Conservation (phyloP, 176 grass and related monocot species). For the Triticum urartu region DNA sequence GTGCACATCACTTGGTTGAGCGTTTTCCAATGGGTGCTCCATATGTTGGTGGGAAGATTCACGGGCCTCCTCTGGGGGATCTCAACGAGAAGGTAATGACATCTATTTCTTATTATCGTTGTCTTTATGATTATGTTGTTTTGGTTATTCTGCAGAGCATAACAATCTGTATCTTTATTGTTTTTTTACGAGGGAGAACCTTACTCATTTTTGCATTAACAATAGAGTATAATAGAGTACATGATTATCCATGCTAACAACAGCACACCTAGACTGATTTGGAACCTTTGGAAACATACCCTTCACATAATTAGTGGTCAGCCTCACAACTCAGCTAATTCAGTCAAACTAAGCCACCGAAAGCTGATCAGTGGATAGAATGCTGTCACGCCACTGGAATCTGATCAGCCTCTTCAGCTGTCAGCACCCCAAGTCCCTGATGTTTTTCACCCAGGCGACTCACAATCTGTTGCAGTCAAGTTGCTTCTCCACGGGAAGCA, state of each 20-base stretch:
- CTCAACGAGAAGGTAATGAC: constrained; percentile 89
- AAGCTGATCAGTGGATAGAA: background rate
- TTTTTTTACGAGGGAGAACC: background rate
- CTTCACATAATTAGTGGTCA: background rate
- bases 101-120: constrained; percentile 20
- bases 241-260: background rate
- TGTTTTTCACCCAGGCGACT: background rate
- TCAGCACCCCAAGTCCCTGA: background rate
- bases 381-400: background rate
- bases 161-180: background rate
- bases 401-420: background rate
- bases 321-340: background rate
- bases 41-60: constrained; percentile 90
- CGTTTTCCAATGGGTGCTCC: constrained; percentile 98
- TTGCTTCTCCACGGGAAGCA: background rate
- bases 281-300: background rate
- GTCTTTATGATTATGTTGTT: constrained; percentile 9
- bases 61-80: constrained; percentile 89
- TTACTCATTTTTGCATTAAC: background rate
- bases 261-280: background rate
- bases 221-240: background rate
- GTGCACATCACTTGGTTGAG: constrained; percentile 88
- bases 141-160: constrained; percentile 28
- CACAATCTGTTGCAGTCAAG: background rate
- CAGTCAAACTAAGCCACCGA: background rate